Base-by-base conservation (phyloP, 1,284 basidiomycete genomes). In the Trichosporon ovoides region DNA sequence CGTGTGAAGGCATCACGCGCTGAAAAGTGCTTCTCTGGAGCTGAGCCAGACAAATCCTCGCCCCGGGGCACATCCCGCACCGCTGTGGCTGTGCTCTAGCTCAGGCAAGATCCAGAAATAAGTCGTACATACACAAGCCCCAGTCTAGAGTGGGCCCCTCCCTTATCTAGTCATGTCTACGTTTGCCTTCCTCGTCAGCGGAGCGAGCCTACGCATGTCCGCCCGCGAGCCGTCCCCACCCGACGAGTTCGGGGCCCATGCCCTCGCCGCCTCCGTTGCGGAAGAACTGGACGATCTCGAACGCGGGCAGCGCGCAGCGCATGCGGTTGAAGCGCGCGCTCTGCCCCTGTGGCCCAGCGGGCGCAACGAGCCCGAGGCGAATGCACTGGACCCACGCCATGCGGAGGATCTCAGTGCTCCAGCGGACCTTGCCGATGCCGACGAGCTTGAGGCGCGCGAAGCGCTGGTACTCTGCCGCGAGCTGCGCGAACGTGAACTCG, bases 401-500 rank as follows among this genome's bases (percentile, higher is more conserved):
- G 35, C 68, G 60, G 38, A 79, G 61, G 2, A 77, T 60, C 11
- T 59, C 68, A 7, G 71, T 52, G 5, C 73, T 69, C 73, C 76
- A 78, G 12, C 76, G 58, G 1, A 68, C 61, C 31, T 72, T 71
- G 1, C 77, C 77, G 37, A 68, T 73, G 6, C 77, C 77, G 1
- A 77, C 75, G 38, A 79, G 66, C 19, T 72, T 71, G 7, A 72
- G 73, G 34, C 75, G 64, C 22, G 73, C 69, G 36, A 79, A 78
- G 38, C 73, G 63, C 24, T 73, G 61, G 55, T 79, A 79, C 59
- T 78, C 77, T 60, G 74, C 74, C 57, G 75, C 73, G 22, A 75
- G 68, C 64, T 74, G 73, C 5, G 74, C 71, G 53, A 77, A 73
- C 50, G 73, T 77, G 67, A 79, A 79, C 52, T 78, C 66, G 86